Base-by-base conservation (phyloP, 1,284 basidiomycete genomes). In the Cystobasidiaceae sp. region DNA sequence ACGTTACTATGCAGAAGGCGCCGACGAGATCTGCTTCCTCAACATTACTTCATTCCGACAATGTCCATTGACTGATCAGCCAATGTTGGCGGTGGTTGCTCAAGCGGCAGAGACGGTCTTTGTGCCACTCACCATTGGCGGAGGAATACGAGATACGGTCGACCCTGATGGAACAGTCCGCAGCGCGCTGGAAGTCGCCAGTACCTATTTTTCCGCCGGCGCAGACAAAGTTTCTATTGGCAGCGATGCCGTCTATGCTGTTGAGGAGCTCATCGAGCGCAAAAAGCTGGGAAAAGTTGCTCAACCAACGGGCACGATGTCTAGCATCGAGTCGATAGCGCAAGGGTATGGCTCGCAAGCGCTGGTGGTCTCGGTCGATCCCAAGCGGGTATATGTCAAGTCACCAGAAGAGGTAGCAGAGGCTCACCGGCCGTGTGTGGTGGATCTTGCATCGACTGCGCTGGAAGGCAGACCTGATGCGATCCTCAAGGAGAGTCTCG, bases 31-130 rank as follows among this genome's bases (percentile, higher is more conserved):
- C 52, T 94, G 91, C 74, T 87, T 99, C 72, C 86, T 99, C 76
- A 99, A 99, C 80, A 99, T 99, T 81, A 99, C 96, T 7, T 97
- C 93, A 61, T 99, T 99, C 85, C 89, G 96, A 67, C 88, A 90
- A 70, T 97, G 91, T 6, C 93, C 96, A 0, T 82, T 99, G 44
- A 86, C 83, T 59, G 96, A 98, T 78, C 96, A 98, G 78, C 96
- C 96, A 0, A 98, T 99, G 96, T 84, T 99, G 60, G 87, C 90
- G 46, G 89, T 99, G 72, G 90, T 98, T 55, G 86, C 89, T 61
- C 85, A 86, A 0, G 89, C 93, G 0, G 93, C 96, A 0, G 86
- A 90, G 76, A 85, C 85, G 55, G 85, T 97, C 54, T 98, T 96
- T 76, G 93, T 99, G 1, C 96, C 96, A n/a, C 84, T 99, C 56